Conservation (phyloP, 805 yeast genomes). For the Candida arabinofermentans region DNA sequence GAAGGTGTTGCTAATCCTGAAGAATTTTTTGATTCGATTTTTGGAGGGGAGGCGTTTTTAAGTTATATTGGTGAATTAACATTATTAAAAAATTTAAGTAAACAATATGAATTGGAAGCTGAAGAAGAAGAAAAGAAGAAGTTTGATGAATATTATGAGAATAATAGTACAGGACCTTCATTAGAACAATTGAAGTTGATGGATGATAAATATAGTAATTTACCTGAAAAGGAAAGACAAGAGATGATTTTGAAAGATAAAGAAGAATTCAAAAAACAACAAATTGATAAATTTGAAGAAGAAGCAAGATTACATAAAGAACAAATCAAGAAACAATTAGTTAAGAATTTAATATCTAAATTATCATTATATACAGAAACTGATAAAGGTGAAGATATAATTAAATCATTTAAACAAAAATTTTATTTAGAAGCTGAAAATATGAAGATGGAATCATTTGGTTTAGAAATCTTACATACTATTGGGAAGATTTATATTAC, state of each 20-base stretch:
- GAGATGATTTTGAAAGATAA: slow-evolving; percentile 27
- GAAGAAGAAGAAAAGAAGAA: slow-evolving; percentile 26
- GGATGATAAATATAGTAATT: slow-evolving; percentile 19
- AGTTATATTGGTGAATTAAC: slow-evolving; percentile 79
- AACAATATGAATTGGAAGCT: slow-evolving; percentile 47
- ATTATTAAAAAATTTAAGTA: slow-evolving; percentile 57
- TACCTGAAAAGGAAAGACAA: slow-evolving; percentile 26
- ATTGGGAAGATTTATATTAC: slow-evolving; percentile 76
- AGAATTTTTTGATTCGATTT: slow-evolving; percentile 79
- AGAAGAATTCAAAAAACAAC: slow-evolving; percentile 43
- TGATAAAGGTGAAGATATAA: slow-evolving; percentile 57
- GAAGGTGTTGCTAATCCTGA: slow-evolving; percentile 68
- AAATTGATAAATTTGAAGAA: slow-evolving; percentile 64
- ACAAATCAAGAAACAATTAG: slow-evolving; percentile 48
- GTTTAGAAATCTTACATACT: slow-evolving; percentile 78
- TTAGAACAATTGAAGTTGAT: slow-evolving; percentile 22
- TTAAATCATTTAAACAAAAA: slow-evolving; percentile 49
- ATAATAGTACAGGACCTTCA: slow-evolving; percentile 35
- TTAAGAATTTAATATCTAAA: slow-evolving; percentile 43
- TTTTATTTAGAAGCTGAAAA: slow-evolving; percentile 66
- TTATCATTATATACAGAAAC: slow-evolving; percentile 51
- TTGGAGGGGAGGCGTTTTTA: slow-evolving; percentile 76
- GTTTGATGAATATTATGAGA: slow-evolving; percentile 49
- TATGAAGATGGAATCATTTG: slow-evolving; percentile 92
- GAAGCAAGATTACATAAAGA: slow-evolving; percentile 63